phyloP scores from a whole-genome alignment of 805 yeast genomes.

The Myxozyma udenii region DNA sequence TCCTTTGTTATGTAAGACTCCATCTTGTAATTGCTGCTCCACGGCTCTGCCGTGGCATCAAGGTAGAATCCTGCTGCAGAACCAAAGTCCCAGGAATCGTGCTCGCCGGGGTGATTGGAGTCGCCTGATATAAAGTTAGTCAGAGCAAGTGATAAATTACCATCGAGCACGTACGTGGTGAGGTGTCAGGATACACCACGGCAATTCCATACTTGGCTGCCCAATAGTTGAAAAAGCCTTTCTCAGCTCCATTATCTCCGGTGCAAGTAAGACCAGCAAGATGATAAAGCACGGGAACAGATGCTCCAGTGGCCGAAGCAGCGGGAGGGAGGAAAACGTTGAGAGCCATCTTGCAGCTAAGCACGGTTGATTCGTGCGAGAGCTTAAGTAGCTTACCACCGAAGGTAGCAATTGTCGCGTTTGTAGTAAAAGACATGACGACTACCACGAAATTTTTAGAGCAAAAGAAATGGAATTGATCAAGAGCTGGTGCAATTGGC shows the following conservation, averaged over 20 bases:
- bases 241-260: conserved; percentile 89
- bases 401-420: conserved; percentile 56
- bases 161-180: conserved; percentile 58
- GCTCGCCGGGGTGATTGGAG: conserved; percentile 69
- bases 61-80: conserved; percentile 94
- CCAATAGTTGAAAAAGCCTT: conserved; percentile 80
- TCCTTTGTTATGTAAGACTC: conserved; percentile 77
- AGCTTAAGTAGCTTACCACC: conserved; percentile 77
- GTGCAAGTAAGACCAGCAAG: conserved; percentile 91
- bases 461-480: neutral
- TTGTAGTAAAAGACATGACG: conserved; percentile 49
- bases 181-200: conserved; percentile 90
- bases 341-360: conserved; percentile 74
- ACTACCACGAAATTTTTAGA: neutral
- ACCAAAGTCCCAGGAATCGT: conserved; percentile 86
- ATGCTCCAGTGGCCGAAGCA: conserved; percentile 29
- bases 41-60: conserved; percentile 74
- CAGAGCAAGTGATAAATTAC: neutral
- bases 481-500: neutral
- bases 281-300: conserved; percentile 71
- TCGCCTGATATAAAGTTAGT: conserved; percentile 42
- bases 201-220: conserved; percentile 83
- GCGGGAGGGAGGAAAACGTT: conserved; percentile 71
- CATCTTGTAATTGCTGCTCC: conserved; percentile 76
- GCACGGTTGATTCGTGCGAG: conserved; percentile 63